Evolutionary conservation across 2,329 filamentous ascomycete species (phyloP).

Genomic region (Colletotrichum siamense): DNA sequence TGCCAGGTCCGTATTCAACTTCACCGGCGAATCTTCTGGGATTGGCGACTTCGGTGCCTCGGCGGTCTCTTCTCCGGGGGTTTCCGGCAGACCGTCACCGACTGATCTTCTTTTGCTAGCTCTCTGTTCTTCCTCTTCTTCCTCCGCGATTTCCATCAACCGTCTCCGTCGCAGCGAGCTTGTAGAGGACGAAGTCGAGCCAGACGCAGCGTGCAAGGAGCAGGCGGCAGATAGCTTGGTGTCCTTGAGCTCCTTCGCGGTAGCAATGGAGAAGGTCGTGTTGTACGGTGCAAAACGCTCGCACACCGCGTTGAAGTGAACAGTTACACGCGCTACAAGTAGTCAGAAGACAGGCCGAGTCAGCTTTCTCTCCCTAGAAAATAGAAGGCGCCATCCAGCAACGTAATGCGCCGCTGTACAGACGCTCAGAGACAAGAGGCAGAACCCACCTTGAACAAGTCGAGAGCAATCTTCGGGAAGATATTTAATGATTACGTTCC

Average conservation of each 20-base stretch:
- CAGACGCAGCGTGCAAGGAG: conserved; percentile 85
- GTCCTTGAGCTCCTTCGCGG: conserved; percentile 82
- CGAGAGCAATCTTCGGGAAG: conserved; percentile 90
- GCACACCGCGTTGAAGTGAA: conserved; percentile 71
- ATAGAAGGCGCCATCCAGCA: conserved; percentile 7
- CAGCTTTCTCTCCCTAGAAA: conserved; percentile 14
- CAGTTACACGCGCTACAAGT: conserved; percentile 76
- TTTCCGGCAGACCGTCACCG: conserved; percentile 42
- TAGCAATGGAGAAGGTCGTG: conserved; percentile 78
- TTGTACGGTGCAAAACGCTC: conserved; percentile 86
- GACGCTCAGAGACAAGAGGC: neutral
- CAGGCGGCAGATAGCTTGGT: conserved; percentile 87
- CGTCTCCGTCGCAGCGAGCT: conserved; percentile 79
- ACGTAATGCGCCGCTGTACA: neutral
- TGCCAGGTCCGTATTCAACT: conserved; percentile 58
- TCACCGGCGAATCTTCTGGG: conserved; percentile 42
- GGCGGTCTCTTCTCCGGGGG: conserved; percentile 28
- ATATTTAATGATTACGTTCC: conserved; percentile 92
- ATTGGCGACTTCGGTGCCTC: conserved; percentile 34
- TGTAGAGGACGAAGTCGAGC: conserved; percentile 83
- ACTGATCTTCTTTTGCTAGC: conserved; percentile 64
- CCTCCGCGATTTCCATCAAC: conserved; percentile 92
- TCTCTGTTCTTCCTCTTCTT: conserved; percentile 77
- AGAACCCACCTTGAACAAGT: conserved; percentile 81
- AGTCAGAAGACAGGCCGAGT: conserved; percentile 7